Evolutionary conservation across 352 stramenopile species (phyloP).

Genomic region (Pythium aphanidermatum): DNA sequence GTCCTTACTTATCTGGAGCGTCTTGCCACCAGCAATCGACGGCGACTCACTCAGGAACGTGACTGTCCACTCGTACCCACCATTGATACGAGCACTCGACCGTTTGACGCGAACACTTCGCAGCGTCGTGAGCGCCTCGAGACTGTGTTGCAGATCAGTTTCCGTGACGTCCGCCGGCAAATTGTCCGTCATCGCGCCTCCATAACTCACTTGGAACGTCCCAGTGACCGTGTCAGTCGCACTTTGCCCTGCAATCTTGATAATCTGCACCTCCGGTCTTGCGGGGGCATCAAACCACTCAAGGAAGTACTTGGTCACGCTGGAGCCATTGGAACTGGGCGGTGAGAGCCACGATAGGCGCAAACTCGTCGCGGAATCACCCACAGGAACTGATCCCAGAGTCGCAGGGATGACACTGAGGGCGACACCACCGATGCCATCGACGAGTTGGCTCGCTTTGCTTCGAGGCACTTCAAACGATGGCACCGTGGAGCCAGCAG

Average conservation of each 20-base stretch:
- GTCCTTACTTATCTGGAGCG: slow-evolving; percentile 29
- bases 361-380: slow-evolving; percentile 31
- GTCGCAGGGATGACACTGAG: slow-evolving; percentile 39
- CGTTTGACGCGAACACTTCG: slow-evolving; percentile 77
- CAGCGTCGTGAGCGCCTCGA: slow-evolving; percentile 49
- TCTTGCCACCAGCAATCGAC: slow-evolving; percentile 26
- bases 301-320: slow-evolving; percentile 56
- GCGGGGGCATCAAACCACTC: slow-evolving; percentile 63
- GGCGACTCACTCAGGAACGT: slow-evolving; percentile 65
- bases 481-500: slow-evolving; percentile 24
- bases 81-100: slow-evolving; percentile 24
- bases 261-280: slow-evolving; percentile 55
- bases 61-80: slow-evolving; percentile 72
- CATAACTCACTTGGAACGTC: slow-evolving; percentile 73
- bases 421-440: slow-evolving; percentile 45
- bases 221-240: slow-evolving; percentile 41
- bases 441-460: slow-evolving; percentile 40
- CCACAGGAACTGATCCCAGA: slow-evolving; percentile 19
- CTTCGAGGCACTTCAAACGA: slow-evolving; percentile 52
- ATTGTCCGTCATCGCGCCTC: slow-evolving; percentile 34
- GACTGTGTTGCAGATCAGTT: slow-evolving; percentile 45
- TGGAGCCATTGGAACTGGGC: slow-evolving; percentile 31
- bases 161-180: slow-evolving; percentile 54
- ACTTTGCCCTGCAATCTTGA: slow-evolving; percentile 51
- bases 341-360: slow-evolving; percentile 52